These are phyloP conservation scores for Aureobasidium mangrovei DNA, from an alignment of 2,329 filamentous ascomycete genomes.

Conservation along the genomic window DNA sequence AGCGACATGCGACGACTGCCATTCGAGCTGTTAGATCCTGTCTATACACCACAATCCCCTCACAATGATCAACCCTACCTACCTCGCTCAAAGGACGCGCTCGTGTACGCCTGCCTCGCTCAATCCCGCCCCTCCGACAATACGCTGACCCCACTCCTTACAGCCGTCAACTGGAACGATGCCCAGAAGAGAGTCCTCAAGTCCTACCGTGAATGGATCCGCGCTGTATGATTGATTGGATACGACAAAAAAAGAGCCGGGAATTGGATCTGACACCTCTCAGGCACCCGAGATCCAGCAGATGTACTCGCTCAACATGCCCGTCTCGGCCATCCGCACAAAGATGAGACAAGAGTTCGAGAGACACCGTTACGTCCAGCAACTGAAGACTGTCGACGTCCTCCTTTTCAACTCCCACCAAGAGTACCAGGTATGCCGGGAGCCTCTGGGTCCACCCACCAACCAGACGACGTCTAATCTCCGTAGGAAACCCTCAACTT, in stretches of 20 bases:
- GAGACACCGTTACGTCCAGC: constrained; percentile 84
- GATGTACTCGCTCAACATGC: constrained; percentile 91
- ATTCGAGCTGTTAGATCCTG: too few relatives aligned
- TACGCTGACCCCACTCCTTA: constrained; percentile 17
- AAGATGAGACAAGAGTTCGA: constrained; percentile 97
- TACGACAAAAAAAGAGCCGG: not conserved
- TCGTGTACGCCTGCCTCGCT: constrained; percentile 34
- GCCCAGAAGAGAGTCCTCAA: constrained; percentile 78
- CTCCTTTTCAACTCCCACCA: constrained; percentile 82
- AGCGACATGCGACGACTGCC: too few relatives aligned
- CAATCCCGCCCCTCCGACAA: constrained; percentile 13
- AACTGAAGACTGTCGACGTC: constrained; percentile 80
- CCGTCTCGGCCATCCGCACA: constrained; percentile 78
- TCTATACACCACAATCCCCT: not conserved
- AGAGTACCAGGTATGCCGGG: constrained; percentile 77
- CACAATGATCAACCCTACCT: constrained; percentile 76
- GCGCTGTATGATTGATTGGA: constrained; percentile 62
- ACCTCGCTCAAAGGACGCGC: constrained; percentile 58
- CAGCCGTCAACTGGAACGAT: constrained; percentile 83
- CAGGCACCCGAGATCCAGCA: constrained; percentile 94
- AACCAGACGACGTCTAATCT: not conserved
- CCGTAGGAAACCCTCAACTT: constrained; percentile 92
- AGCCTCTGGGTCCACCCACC: too few relatives aligned
- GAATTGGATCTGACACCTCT: constrained; percentile 6
- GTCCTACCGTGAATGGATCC: constrained; percentile 91